Evolutionary conservation across 306 rosid species (phyloP), one percentile per base, ranked within the genome.

Genomic region (Rosa chinensis): DNA sequence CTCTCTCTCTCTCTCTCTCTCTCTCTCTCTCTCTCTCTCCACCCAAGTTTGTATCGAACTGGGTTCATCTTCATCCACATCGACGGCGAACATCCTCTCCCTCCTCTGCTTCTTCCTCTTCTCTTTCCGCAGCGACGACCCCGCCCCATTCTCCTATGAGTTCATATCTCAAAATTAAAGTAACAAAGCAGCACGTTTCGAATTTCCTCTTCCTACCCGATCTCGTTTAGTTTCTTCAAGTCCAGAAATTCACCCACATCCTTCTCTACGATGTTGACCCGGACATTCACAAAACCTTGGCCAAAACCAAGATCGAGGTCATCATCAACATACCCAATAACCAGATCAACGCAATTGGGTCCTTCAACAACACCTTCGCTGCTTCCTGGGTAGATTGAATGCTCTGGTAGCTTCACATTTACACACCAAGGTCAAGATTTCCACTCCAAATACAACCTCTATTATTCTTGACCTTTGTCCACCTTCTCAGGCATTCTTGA

Each of bases 401-500:
- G 94, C 96, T 23, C 81, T 92, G 28, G 96, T 90, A 11, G 83
- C 90, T 21, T 84, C 90, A 0, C 88, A 90, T 4, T 93, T 94
- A 23, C 89, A 92, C 12, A 76, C 78, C 72, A 73, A 82, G 58
- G 81, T 94, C 77, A 81, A 75, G 62, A 72, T 94, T 75, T 94
- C 97, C 3, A 92, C 98, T 61, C 97, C 98, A 3, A 92, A 85
- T 66, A 85, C 98, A 0, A 90, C 96, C 0, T 85, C 96, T 6
- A 66, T 92, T 3, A 83, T 94, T 59, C 87, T 88, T 0, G 87
- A 92, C 73, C 89, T 97, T 3, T 94, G 92, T 58, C 98, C 97
- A 5, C 98, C 98, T 6, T 94, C 98, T 8, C 98, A 94, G 66
- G 89, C 98, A 5, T 94, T 82, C 79, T 94, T 94, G 79, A 94